These are phyloP conservation scores for Mollisia scopiformis DNA, from an alignment of 2,329 filamentous ascomycete genomes.

Conservation along the genomic window DNA sequence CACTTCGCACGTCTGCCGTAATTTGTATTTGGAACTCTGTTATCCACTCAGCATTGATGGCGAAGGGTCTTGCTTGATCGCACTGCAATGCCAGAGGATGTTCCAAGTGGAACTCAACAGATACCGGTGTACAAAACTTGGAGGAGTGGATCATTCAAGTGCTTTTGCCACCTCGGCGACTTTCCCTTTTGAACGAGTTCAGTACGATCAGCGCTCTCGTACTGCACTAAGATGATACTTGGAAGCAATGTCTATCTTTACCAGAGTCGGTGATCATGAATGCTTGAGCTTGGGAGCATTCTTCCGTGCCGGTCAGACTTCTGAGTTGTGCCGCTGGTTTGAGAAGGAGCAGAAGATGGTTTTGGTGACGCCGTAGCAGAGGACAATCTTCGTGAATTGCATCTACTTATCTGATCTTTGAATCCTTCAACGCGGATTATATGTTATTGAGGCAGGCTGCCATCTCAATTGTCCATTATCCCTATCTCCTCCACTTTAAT, in stretches of 20 bases:
- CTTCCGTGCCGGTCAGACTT: background rate
- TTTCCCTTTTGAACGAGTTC: background rate
- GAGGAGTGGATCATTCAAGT: background rate
- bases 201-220: constrained; percentile 5
- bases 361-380: constrained; percentile 10
- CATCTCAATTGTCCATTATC: background rate
- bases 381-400: background rate
- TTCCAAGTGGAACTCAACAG: background rate
- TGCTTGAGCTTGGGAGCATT: background rate
- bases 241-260: background rate
- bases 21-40: background rate
- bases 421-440: background rate
- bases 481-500: constrained; percentile 8
- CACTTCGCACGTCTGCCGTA: background rate
- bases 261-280: background rate
- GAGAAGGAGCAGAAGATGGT: background rate
- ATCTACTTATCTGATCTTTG: constrained; percentile 4
- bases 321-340: background rate
- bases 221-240: background rate
- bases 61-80: background rate
- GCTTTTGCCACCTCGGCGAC: background rate
- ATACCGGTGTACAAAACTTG: background rate
- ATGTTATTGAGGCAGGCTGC: background rate
- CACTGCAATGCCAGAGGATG: no score
- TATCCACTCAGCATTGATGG: background rate